Percentiles rank a stretch among this genome's conserved stretches.
These are phyloP conservation scores for Saccharomyces jurei DNA, from an alignment of 805 yeast genomes.

Conservation along the genomic window DNA sequence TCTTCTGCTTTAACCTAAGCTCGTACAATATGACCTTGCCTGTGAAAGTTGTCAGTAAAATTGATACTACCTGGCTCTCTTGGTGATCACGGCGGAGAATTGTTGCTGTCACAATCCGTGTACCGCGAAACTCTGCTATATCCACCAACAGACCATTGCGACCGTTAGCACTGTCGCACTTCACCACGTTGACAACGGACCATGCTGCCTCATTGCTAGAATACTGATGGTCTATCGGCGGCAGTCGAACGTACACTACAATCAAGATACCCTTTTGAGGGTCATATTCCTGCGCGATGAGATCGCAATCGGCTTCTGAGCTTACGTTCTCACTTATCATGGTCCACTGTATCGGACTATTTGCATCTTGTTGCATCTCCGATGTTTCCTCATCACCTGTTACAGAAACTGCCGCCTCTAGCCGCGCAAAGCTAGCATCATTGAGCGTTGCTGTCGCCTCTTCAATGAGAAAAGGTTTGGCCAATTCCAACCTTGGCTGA, in stretches of 20 bases:
- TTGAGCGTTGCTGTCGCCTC: background rate
- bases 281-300: background rate
- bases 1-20: slow-evolving; percentile 7
- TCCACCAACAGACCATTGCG: slow-evolving; percentile 12
- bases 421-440: background rate
- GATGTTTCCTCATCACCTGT: background rate
- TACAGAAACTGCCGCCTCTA: background rate
- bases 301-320: background rate
- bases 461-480: background rate
- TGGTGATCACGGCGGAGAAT: slow-evolving; percentile 11
- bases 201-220: slow-evolving; percentile 4
- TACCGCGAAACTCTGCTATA: slow-evolving; percentile 17
- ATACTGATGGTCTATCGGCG: background rate
- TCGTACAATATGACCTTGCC: slow-evolving; percentile 23
- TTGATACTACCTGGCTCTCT: slow-evolving; percentile 9
- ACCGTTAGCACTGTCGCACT: slow-evolving; percentile 7
- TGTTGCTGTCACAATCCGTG: slow-evolving; percentile 9
- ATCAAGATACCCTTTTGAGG: background rate
- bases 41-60: slow-evolving; percentile 13
- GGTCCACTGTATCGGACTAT: background rate
- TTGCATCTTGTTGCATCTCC: background rate
- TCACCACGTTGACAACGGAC: slow-evolving; percentile 10
- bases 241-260: background rate
- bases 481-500: background rate
- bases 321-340: background rate